Evolutionary conservation across 1,284 basidiomycete genomes (phyloP), one percentile per base, ranked within the genome.

Genomic region (Ustilago xerochloae): DNA sequence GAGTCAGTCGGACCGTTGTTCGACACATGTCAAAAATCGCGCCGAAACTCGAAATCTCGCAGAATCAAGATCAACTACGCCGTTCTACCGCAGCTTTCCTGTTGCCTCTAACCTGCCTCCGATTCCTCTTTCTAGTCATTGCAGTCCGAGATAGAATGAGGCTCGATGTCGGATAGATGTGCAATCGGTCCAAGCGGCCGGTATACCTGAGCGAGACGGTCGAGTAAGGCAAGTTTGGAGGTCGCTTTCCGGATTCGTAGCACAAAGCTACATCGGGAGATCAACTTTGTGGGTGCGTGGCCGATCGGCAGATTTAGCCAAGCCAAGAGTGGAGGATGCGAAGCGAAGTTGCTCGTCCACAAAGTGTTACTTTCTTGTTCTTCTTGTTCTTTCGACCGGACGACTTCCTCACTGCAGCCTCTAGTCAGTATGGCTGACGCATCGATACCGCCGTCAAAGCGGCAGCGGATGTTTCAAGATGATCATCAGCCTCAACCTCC

Each of bases 11-110:
- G 43, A 55, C 65, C 65, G 65, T 53, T 68, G 59, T 50, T 68
- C 59, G 65, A 68, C 65, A 68, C 65, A 68, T 68, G 65, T 68
- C 65, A 68, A 52, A 67, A 67, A 67, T 32, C 0, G 22, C 22
- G 49, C 33, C 33, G 16, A 24, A 38, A 29, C 48, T 33, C 20
- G 9, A 13, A 39, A 38, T 2, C 24, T 41, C 26, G 13, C 1
- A 20, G 26, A n/a, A n/a, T n/a, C n/a, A n/a, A n/a, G n/a, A n/a
- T n/a, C n/a, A n/a, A n/a, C n/a, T n/a, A n/a, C n/a, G n/a, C n/a
- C n/a, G n/a, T n/a, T n/a, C n/a, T n/a, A n/a, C n/a, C n/a, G n/a
- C n/a, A n/a, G n/a, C n/a, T n/a, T n/a, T n/a, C n/a, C n/a, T n/a
- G n/a, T n/a, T n/a, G n/a, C n/a, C n/a, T n/a, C n/a, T n/a, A n/a